A percentile compares a stretch with the other conserved stretches of the same genome.
Evolutionary conservation across 1,284 basidiomycete species (phyloP).

Genomic region (Fomes fomentarius): DNA sequence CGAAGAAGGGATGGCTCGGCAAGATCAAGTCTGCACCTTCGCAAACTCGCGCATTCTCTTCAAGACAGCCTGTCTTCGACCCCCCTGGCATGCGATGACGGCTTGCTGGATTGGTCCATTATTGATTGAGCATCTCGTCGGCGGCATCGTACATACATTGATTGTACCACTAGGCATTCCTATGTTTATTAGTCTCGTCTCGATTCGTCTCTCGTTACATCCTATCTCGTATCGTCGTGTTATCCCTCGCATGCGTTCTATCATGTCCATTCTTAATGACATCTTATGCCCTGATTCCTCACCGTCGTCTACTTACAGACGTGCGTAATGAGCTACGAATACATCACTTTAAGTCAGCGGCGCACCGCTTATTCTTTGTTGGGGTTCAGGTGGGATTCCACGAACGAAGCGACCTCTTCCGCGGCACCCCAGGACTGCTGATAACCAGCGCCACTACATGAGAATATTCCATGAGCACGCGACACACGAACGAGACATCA

Average conservation of each 20-base stretch:
- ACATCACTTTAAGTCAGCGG: too few relatives aligned
- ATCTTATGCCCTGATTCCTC: neutral
- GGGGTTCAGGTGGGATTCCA: constrained; percentile 13
- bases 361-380: constrained; percentile 1
- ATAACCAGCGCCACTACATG: constrained; percentile 66
- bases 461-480: constrained; percentile 30
- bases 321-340: too few relatives aligned
- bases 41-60: constrained; percentile 13
- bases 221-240: constrained; percentile 10
- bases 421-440: constrained; percentile 79
- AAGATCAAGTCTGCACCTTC: constrained; percentile 31
- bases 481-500: neutral
- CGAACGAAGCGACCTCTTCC: constrained; percentile 38
- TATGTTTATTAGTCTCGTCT: constrained; percentile 23
- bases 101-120: neutral
- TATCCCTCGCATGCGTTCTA: constrained; percentile 17
- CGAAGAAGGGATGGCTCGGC: constrained; percentile 37
- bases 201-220: neutral
- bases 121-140: neutral
- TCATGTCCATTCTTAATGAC: constrained; percentile 1
- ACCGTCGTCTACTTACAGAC: too few relatives aligned
- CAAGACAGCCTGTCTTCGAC: constrained; percentile 24
- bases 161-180: constrained; percentile 22
- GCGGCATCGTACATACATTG: constrained; percentile 16
- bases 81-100: constrained; percentile 22